Conservation (phyloP, 2,329 filamentous ascomycete genomes). For the Ceratocystis papillata region DNA sequence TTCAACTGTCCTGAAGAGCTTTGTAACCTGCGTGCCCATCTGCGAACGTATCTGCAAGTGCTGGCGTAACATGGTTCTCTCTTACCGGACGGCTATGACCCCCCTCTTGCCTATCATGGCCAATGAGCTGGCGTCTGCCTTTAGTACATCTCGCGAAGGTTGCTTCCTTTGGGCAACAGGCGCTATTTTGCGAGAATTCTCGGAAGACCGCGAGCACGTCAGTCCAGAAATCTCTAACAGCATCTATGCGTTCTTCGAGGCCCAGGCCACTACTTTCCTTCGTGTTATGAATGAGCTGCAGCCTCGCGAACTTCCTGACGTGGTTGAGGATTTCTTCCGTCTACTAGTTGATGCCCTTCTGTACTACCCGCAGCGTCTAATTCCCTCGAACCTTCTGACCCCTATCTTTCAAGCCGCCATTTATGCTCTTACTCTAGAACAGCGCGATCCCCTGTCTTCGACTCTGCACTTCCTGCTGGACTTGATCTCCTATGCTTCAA, state of each 20-base stretch:
- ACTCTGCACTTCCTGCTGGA: conserved; percentile 90
- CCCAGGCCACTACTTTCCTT: conserved; percentile 81
- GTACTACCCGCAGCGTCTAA: conserved; percentile 78
- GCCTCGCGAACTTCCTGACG: conserved; percentile 60
- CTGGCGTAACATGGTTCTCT: conserved; percentile 95
- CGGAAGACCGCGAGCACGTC: conserved; percentile 76
- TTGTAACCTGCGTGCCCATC: conserved; percentile 75
- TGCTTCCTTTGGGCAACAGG: conserved; percentile 99
- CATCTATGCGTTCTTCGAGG: conserved; percentile 91
- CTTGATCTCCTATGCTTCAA: conserved; percentile 74
- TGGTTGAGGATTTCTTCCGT: conserved; percentile 95
- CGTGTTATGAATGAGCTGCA: conserved; percentile 78
- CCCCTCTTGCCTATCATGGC: conserved; percentile 77
- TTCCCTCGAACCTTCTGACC: conserved; percentile 65
- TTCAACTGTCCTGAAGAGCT: conserved; percentile 76
- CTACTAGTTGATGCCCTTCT: conserved; percentile 82
- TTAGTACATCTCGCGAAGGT: conserved; percentile 75
- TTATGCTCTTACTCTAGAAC: conserved; percentile 76
- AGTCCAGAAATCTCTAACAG: conserved; percentile 70
- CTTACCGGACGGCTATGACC: conserved; percentile 79
- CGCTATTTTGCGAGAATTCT: conserved; percentile 89
- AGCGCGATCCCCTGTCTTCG: conserved; percentile 81
- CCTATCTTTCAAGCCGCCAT: conserved; percentile 81
- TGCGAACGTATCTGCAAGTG: conserved; percentile 88
- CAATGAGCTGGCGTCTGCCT: conserved; percentile 76